A percentile compares a stretch with the other conserved stretches of the same genome.
Evolutionary conservation across 2,329 filamentous ascomycete genomes (phyloP).

Genomic region (Aciculosporium take): DNA sequence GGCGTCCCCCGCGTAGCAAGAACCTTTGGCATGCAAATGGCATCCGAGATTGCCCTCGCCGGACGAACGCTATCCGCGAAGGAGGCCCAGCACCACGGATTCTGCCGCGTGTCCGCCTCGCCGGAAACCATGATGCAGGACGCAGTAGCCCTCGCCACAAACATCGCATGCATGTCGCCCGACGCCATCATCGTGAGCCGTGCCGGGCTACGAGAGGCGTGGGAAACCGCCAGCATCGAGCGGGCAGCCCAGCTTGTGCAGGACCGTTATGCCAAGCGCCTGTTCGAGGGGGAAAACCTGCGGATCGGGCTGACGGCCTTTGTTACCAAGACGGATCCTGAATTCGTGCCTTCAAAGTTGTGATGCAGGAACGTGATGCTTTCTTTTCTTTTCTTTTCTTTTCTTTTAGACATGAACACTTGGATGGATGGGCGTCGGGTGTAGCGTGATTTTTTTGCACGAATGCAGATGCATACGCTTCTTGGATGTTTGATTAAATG

Average conservation of each 20-base stretch:
- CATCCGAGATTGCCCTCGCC: conserved; percentile 34
- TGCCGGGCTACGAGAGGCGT: conserved; percentile 22
- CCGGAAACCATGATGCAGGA: conserved; percentile 21
- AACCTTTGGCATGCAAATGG: conserved; percentile 29
- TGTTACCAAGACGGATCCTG: conserved; percentile 32
- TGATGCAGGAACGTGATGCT: no score
- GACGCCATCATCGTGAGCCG: conserved; percentile 27
- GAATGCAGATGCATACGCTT: no score
- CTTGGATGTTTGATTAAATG: no score
- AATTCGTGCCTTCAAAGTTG: conserved; percentile 34
- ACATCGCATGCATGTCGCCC: conserved; percentile 19
- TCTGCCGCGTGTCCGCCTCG: conserved; percentile 24
- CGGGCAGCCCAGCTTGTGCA: conserved; percentile 24
- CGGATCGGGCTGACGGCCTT: conserved; percentile 36
- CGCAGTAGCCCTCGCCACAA: conserved; percentile 20
- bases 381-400: no score
- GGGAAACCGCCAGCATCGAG: conserved; percentile 28
- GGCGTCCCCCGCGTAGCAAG: conserved; percentile 36
- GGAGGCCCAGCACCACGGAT: conserved; percentile 14
- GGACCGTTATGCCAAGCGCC: conserved; percentile 24
- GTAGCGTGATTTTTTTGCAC: no score
- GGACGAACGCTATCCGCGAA: conserved; percentile 29
- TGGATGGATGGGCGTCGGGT: no score
- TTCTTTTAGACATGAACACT: no score
- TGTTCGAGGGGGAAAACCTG: conserved; percentile 32